Evolutionary conservation across 768 basidiomycete species (phyloP), one percentile per base, ranked within the genome.

Genomic region (Podaxis sp.): DNA sequence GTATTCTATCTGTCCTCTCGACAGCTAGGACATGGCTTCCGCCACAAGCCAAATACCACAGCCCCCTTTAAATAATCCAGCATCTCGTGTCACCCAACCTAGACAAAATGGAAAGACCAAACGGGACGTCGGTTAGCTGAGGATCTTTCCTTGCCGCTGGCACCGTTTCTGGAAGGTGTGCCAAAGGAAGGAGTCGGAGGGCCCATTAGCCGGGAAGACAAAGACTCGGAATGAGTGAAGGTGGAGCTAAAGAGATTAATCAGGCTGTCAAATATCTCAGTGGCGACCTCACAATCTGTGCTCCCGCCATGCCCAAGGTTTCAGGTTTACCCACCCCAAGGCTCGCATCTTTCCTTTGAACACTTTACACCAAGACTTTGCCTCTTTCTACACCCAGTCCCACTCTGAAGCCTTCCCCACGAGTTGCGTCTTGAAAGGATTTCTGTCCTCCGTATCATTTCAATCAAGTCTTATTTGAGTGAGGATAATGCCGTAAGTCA

Each of bases 361-460:
- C 52, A 38, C 28, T 30, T 53, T n/a, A 9, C 30, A 6, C 26
- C 5, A 28, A 46, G 15, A 80, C 79, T 1, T 82, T 83, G 66
- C 81, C 80, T 5, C 70, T 83, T 3, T 79, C 81, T 2, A 77
- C 74, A 1, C 70, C 81, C 17, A 74, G 77, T 6, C 63, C 73
- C 5, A 70, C 67, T 6, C 71, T 63, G 68, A 42, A 68, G 64
- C 22, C 72, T 82, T 22, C 71, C 80, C 2, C 65, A 72, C 7
- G 80, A 80, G 58, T 72, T 82, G 3, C 76, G 80, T 65, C 65
- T 67, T 28, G 80, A 79, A 53, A 30, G 52, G 13, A 30, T 36
- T n/a, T 80, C 80, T 67, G 80, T 82, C 53, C 57, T 82, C 17
- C 77, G 80, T 22, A 75, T 78, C 22, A 76, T 82, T 39, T 79